These are phyloP conservation scores for Dacryopinax primogenitus DNA, from an alignment of 768 basidiomycete species.

Conservation along the genomic window DNA sequence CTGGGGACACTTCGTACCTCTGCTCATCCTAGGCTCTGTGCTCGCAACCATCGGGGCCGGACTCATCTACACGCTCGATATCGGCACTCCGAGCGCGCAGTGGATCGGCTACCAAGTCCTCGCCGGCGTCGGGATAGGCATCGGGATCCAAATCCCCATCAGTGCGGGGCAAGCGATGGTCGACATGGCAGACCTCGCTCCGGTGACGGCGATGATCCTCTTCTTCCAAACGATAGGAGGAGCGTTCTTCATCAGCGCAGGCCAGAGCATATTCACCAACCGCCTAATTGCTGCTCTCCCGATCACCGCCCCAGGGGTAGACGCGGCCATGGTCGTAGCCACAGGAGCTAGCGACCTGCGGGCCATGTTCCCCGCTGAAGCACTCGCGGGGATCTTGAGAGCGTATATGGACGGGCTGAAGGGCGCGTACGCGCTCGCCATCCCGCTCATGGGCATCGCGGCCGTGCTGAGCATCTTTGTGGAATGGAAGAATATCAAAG, in stretches of 20 bases:
- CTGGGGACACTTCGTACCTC: slow-evolving; percentile 27
- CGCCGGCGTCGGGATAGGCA: slow-evolving; percentile 23
- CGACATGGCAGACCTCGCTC: background rate
- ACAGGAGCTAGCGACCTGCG: background rate
- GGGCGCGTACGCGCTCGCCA: background rate
- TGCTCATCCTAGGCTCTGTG: slow-evolving; percentile 25
- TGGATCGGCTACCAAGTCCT: slow-evolving; percentile 33
- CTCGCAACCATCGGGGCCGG: slow-evolving; percentile 28
- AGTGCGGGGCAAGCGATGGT: background rate
- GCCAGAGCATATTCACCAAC: background rate
- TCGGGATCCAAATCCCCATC: background rate
- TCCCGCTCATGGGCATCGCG: background rate
- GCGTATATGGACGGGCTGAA: background rate
- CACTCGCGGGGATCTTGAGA: background rate
- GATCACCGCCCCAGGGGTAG: background rate
- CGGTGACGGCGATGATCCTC: background rate
- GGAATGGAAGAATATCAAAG: slow-evolving; percentile 5
- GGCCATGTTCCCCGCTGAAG: background rate
- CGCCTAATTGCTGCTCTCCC: background rate
- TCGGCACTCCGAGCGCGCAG: slow-evolving; percentile 18
- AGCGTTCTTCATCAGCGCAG: background rate
- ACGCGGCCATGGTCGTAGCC: background rate
- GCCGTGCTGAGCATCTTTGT: background rate
- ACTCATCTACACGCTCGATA: slow-evolving; percentile 28
- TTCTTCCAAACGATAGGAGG: slow-evolving; percentile 1